A percentile compares a stretch with the other conserved stretches of the same genome.
These are phyloP conservation scores for Hypericum perforatum DNA, from an alignment of 345 rosid genomes.

Conservation along the genomic window DNA sequence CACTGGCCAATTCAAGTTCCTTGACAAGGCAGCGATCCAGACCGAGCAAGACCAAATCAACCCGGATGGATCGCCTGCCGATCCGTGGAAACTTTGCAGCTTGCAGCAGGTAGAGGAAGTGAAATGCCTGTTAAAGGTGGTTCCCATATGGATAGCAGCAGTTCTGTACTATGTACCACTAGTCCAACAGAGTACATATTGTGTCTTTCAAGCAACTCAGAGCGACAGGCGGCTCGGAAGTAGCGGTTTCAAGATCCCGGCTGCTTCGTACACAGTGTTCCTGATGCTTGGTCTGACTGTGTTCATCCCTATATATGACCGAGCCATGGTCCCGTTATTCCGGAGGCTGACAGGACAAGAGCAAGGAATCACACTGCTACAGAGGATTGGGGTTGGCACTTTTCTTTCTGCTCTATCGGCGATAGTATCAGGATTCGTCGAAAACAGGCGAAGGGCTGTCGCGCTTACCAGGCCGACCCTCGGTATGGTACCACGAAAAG, in stretches of 20 bases:
- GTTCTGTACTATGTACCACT: conserved; percentile 30
- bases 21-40: conserved; percentile 54
- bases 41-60: conserved; percentile 31
- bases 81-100: conserved; percentile 64
- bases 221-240: conserved; percentile 32
- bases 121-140: conserved; percentile 42
- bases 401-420: conserved; percentile 19
- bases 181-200: conserved; percentile 48
- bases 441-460: conserved; percentile 25
- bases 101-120: conserved; percentile 61
- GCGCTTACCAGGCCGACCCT: conserved; percentile 35
- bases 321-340: conserved; percentile 34
- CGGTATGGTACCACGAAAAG: conserved; percentile 33
- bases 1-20: conserved; percentile 40
- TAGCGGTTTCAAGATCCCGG: conserved; percentile 36
- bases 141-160: conserved; percentile 53
- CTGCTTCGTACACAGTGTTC: conserved; percentile 40
- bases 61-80: conserved; percentile 33
- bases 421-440: conserved; percentile 29
- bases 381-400: conserved; percentile 36
- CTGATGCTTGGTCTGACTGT: conserved; percentile 37
- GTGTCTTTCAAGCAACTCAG: conserved; percentile 52
- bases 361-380: conserved; percentile 38
- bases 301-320: conserved; percentile 48
- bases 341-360: conserved; percentile 33